Evolutionary conservation across 495 filamentous ascomycete genomes (phyloP), one percentile per base, ranked within the genome.

Genomic region (Penicillium herquei): DNA sequence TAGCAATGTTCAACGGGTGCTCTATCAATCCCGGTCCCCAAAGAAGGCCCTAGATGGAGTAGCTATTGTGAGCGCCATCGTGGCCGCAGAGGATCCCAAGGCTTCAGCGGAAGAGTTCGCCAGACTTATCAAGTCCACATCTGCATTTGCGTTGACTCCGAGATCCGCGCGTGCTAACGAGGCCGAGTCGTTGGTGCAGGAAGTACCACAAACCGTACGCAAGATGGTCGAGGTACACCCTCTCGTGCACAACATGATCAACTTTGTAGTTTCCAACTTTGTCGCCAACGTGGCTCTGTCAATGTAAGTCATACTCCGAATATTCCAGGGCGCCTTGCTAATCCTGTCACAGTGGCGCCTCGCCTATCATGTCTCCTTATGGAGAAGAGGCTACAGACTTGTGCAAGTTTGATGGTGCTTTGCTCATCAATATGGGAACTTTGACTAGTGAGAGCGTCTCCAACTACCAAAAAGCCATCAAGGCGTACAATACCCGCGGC

Each of bases 401-500:
- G 39, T 83, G 83, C 33, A 76, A 76, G 26, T 76, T 92, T 7
- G 74, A 76, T 41, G 83, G 81, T 11, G 80, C 88, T 3, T 75
- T 97, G 10, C 87, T 98, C 12, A 84, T 98, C 62, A 98, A 98
- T 70, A 96, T 97, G 91, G 94, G 94, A 17, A 96, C 90, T 2
- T 81, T 93, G 30, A 89, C 84, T 8, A 82, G 87, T 3, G 86
- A 88, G 6, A 85, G 84, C 46, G 66, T 92, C 7, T 55, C 73
- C 7, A 89, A 89, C 63, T 91, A 92, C 64, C 64, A 79, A 13
- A 74, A 75, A 57, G 87, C 86, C 2, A 71, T 87, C n/a, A 76
- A 71, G 42, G 91, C 90, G 7, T 96, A 97, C 75, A 97, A 96
- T 62, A 71, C 70, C 11, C 79, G 72, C 18, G 85, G 86, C 2